A percentile compares a stretch with the other conserved stretches of the same genome.
Conservation (phyloP, 2,329 filamentous ascomycete species). For the Nemania diffusa region DNA sequence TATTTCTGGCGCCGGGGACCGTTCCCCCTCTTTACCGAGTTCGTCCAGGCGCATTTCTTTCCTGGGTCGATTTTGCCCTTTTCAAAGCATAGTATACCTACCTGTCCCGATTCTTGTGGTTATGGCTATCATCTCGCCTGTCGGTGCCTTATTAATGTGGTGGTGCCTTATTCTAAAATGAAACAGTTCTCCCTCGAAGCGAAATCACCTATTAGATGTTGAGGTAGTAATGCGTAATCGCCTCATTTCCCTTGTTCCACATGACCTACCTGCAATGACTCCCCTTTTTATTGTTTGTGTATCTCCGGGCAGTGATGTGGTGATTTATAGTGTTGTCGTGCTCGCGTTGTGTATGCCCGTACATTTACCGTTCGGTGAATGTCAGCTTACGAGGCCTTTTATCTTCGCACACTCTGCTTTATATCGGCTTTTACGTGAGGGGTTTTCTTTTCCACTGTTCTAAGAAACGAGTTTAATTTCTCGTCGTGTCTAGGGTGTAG, state of each 20-base stretch:
- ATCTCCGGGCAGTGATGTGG: too few relatives aligned
- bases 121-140: background rate
- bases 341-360: background rate
- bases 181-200: background rate
- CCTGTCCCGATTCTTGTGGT: background rate
- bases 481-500: background rate
- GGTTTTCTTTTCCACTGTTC: background rate
- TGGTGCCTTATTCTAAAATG: background rate
- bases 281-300: too few relatives aligned
- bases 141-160: background rate
- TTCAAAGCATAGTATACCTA: constrained; percentile 1
- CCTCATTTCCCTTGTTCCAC: background rate
- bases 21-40: background rate
- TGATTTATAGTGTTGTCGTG: background rate
- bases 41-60: background rate
- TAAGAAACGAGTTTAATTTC: background rate
- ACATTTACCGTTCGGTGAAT: background rate
- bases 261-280: background rate
- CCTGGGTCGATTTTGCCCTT: background rate
- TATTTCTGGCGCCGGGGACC: background rate
- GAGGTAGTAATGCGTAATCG: background rate
- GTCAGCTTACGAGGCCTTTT: background rate
- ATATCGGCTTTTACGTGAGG: background rate
- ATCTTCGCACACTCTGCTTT: background rate
- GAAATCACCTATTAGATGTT: background rate